Evolutionary conservation across 2,329 filamentous ascomycete species (phyloP), one percentile per base, ranked within the genome.

Genomic region (Penicillium sp.): DNA sequence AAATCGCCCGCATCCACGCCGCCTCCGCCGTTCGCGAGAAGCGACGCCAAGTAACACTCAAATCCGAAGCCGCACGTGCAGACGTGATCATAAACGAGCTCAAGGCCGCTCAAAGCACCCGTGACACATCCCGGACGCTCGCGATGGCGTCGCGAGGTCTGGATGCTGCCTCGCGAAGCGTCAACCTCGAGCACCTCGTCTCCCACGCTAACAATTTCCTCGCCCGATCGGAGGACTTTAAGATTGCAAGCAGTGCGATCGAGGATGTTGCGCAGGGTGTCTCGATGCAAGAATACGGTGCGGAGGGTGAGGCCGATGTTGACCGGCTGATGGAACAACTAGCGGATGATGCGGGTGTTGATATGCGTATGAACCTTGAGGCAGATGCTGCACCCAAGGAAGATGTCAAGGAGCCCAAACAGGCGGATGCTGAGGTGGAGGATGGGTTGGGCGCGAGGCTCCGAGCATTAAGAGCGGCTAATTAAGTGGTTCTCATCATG

Each of bases 81-180:
- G 76, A 79, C 52, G 76, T 78, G 0, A 78, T 79, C n/a, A 77
- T 77, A 59, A 76, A 76, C 50, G 75, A 78, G 51, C 71, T 79
- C 3, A 76, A 78, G 57, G 76, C 76, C 14, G 76, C 76, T 1
- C 76, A 78, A 44, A 75, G 72, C 51, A 79, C 76, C 39, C 74
- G 76, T 9, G 76, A 77, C 42, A 77, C 76, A 9, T 77, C 76
- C 2, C 68, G 72, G 3, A 76, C 75, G 0, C 71, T 79, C 23
- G 75, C 74, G 3, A 62, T 78, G 32, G 76, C 76, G 0, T 75
- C 74, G 29, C 71, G 73, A 11, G 76, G 76, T 0, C 67, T 79
- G 50, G 76, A 79, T 47, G 71, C 71, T 0, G 76, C 76, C 3
- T 70, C 72, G 3, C 74, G 74, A 57, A 76, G 69, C 53, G 77